A percentile compares a stretch with the other conserved stretches of the same genome.
phyloP scores from a whole-genome alignment of 1,139 yeast species.

The Geotrichum australiense region DNA sequence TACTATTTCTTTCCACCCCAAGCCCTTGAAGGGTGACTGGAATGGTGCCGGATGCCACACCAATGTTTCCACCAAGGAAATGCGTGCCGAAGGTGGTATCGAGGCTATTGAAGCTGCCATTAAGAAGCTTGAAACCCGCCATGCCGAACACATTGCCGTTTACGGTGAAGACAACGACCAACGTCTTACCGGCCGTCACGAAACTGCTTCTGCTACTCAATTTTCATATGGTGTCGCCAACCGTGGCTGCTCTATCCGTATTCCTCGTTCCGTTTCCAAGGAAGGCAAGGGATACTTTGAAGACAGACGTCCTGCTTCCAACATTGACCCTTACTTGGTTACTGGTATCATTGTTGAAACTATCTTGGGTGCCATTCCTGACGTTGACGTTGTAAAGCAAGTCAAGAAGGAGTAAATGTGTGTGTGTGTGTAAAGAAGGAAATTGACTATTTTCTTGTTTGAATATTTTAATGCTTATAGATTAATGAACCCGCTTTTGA shows the following conservation, averaged over 20 bases:
- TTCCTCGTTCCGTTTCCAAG: constrained; percentile 97
- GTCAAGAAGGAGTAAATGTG: no score
- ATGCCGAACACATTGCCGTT: constrained; percentile 88
- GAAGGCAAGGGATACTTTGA: constrained; percentile 98
- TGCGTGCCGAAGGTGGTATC: constrained; percentile 97
- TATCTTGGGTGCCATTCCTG: constrained; percentile 89
- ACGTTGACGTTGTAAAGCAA: constrained; percentile 68
- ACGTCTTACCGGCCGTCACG: constrained; percentile 97
- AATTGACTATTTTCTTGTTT: neutral
- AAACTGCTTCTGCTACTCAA: constrained; percentile 87
- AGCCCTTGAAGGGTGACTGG: constrained; percentile 98
- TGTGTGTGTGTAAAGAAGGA: no score
- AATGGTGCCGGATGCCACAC: constrained; percentile 99
- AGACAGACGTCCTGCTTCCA: constrained; percentile 99
- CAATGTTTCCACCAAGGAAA: constrained; percentile 83
- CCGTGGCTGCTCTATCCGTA: constrained; percentile 98
- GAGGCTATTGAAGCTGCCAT: constrained; percentile 87
- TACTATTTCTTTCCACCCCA: constrained; percentile 98
- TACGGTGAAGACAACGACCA: constrained; percentile 92
- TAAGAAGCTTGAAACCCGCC: constrained; percentile 91
- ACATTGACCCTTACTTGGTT: constrained; percentile 97
- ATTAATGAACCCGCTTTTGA: constrained; percentile 11
- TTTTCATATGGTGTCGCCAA: constrained; percentile 98
- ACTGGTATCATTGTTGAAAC: constrained; percentile 98
- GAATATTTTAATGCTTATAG: constrained; percentile 2